Conservation (phyloP, 305 asterid species). For the Fraxinus sp. region DNA sequence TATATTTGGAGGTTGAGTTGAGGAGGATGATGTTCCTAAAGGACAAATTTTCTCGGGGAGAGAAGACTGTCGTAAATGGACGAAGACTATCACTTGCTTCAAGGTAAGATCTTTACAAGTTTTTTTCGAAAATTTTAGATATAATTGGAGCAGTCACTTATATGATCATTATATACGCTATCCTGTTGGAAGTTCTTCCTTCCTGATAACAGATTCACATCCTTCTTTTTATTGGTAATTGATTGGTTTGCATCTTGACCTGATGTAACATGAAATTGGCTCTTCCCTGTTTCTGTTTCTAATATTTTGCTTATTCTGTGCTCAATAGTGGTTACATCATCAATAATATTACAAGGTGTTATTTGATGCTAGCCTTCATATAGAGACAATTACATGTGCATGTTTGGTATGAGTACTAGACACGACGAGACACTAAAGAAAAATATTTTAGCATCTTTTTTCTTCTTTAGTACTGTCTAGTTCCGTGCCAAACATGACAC, state of each 20-base stretch:
- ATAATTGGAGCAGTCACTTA: not conserved
- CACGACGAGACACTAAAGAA: not conserved
- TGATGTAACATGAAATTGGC: not conserved
- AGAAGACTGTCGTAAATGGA: constrained; percentile 59
- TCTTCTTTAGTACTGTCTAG: too few species aligned
- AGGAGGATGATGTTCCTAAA: constrained; percentile 77
- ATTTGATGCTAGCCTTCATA: not conserved
- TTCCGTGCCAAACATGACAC: not conserved
- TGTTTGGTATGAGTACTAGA: not conserved
- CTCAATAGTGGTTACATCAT: not conserved
- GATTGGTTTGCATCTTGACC: not conserved
- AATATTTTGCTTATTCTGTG: not conserved
- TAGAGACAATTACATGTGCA: not conserved
- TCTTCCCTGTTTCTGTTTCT: not conserved
- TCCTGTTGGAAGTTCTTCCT: not conserved
- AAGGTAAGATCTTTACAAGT: constrained; percentile 47
- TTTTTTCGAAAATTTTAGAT: not conserved
- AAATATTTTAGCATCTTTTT: not conserved
- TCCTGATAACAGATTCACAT: not conserved
- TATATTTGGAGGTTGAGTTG: constrained; percentile 82
- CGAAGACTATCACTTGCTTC: constrained; percentile 52
- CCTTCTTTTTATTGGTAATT: not conserved
- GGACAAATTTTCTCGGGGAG: constrained; percentile 60
- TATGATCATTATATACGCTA: not conserved
- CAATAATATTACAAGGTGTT: not conserved